A percentile compares a stretch with the other conserved stretches of the same genome.
Evolutionary conservation across 2,329 filamentous ascomycete species (phyloP).

Genomic region (Fusarium pilosicola): DNA sequence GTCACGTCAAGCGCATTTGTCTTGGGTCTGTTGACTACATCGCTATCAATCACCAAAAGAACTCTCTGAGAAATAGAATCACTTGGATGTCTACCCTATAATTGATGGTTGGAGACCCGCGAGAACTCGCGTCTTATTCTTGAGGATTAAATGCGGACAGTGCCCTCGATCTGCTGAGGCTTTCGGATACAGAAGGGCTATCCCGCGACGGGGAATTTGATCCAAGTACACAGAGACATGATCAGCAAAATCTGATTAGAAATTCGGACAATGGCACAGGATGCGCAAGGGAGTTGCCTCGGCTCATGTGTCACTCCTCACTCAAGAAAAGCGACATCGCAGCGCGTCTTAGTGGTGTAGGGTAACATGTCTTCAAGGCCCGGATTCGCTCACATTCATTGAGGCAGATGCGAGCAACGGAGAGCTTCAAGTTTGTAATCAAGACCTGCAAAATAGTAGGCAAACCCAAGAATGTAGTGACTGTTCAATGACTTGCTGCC

Average conservation of each 20-base stretch:
- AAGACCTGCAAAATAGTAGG: accelerated
- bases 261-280: neutral
- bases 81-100: accelerated
- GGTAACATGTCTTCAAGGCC: neutral
- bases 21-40: neutral
- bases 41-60: accelerated
- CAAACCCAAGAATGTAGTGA: accelerated
- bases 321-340: neutral
- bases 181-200: neutral
- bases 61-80: accelerated
- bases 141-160: no score
- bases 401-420: accelerated
- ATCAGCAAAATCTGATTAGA: accelerated
- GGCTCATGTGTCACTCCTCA: neutral
- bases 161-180: neutral
- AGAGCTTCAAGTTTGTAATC: accelerated
- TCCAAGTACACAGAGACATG: accelerated
- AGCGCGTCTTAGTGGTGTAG: neutral
- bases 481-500: accelerated
- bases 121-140: neutral
- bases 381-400: accelerated
- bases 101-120: accelerated
- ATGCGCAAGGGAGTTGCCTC: neutral
- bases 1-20: neutral
- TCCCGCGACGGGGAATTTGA: neutral